These are phyloP conservation scores for Pyrenophora tritici-repentis DNA, from an alignment of 2,329 filamentous ascomycete genomes.

Conservation along the genomic window DNA sequence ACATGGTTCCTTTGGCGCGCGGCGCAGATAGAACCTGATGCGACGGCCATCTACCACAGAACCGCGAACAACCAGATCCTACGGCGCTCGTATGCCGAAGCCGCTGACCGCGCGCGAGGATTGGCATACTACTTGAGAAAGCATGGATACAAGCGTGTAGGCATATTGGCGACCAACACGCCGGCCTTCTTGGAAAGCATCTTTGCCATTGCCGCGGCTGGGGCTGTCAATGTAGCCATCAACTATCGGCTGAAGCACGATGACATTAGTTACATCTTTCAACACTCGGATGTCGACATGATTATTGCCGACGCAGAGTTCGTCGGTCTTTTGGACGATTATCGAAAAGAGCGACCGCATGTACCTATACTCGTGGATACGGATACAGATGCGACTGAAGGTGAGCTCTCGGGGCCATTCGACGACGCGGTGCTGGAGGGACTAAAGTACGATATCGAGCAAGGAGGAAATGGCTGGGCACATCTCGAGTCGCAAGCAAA, in stretches of 20 bases:
- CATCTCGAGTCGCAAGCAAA: conserved; percentile 71
- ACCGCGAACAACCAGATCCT: conserved; percentile 77
- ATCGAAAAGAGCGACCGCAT: conserved; percentile 62
- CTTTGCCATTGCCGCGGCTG: conserved; percentile 83
- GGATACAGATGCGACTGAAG: conserved; percentile 79
- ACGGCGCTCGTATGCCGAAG: conserved; percentile 76
- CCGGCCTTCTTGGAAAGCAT: conserved; percentile 91
- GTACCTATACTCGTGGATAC: conserved; percentile 79
- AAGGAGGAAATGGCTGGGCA: conserved; percentile 73
- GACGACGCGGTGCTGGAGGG: conserved; percentile 84
- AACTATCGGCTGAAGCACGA: conserved; percentile 79
- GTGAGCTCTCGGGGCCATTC: conserved; percentile 76
- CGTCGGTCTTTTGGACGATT: conserved; percentile 69
- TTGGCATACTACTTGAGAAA: conserved; percentile 86
- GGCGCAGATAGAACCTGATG: conserved; percentile 82
- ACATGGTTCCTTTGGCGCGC: conserved; percentile 87
- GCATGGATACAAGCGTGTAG: conserved; percentile 74
- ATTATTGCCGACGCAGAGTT: conserved; percentile 90
- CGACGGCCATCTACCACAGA: conserved; percentile 80
- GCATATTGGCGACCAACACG: conserved; percentile 88
- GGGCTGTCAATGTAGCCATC: conserved; percentile 74
- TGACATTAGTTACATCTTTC: conserved; percentile 89
- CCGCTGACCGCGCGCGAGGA: conserved; percentile 83
- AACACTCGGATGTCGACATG: conserved; percentile 81
- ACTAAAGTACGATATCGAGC: conserved; percentile 69